Conservation (phyloP, 2,329 filamentous ascomycete genomes). For the Aphanoascus verrucosus region DNA sequence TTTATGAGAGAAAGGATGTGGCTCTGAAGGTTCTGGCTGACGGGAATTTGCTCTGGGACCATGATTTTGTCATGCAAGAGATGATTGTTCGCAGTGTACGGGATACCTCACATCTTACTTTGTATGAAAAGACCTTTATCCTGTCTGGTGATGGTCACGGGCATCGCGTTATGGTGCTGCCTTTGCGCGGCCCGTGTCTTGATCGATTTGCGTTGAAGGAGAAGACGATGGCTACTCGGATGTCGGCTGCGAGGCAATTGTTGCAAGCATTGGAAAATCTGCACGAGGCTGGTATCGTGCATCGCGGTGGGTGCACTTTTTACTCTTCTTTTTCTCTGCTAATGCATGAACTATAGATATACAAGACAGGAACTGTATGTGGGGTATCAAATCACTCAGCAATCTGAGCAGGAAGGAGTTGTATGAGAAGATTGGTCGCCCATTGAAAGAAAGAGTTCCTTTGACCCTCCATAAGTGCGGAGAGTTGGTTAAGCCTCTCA, state of each 20-base stretch:
- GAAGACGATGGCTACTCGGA: constrained; percentile 19
- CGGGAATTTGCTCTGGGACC: constrained; percentile 1
- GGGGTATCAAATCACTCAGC: constrained; percentile 20
- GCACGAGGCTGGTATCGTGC: constrained; percentile 22
- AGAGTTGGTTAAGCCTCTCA: constrained; percentile 19
- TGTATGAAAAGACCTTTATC: constrained; percentile 10
- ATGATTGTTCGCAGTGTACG: constrained; percentile 8
- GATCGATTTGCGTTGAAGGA: neutral
- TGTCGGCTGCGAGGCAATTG: constrained; percentile 24
- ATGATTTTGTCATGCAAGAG: constrained; percentile 11
- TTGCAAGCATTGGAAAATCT: constrained; percentile 20
- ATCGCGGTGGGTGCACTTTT: constrained; percentile 19
- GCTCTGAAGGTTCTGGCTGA: constrained; percentile 13
- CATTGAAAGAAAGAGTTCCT: constrained; percentile 21
- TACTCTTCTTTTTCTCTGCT: neutral
- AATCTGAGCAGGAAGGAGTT: constrained; percentile 20
- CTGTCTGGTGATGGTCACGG: constrained; percentile 1
- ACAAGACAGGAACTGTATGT: constrained; percentile 24
- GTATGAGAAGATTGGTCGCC: constrained; percentile 21
- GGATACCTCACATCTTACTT: constrained; percentile 12
- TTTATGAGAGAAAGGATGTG: constrained; percentile 11
- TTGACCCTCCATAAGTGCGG: constrained; percentile 20
- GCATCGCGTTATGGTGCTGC: constrained; percentile 18
- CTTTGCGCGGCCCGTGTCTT: constrained; percentile 17
- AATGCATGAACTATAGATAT: constrained; percentile 17